Evolutionary conservation across 192 early-diverging fungal genomes (phyloP).

Genomic region (Coemansia sp.): DNA sequence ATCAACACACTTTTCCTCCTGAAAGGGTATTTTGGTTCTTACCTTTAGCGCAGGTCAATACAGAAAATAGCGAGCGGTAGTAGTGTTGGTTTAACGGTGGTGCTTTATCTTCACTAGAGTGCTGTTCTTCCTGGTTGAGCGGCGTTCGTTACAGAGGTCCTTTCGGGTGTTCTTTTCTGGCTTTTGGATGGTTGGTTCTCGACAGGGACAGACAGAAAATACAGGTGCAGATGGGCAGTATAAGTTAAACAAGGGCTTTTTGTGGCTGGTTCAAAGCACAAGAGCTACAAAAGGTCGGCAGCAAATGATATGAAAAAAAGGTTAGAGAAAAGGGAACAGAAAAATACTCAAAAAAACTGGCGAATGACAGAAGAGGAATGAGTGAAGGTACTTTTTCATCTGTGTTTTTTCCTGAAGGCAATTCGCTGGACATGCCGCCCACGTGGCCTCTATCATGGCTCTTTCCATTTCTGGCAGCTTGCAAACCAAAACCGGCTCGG

Average conservation of each 20-base stretch:
- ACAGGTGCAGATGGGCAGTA: background rate
- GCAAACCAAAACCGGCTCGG: no score
- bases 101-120: no score
- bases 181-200: background rate
- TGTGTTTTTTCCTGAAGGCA: background rate
- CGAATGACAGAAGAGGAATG: conserved; percentile 16
- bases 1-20: no score
- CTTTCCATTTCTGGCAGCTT: background rate
- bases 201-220: background rate
- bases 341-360: conserved; percentile 3
- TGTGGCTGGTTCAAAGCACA: conserved; percentile 5
- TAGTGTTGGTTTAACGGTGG: no score
- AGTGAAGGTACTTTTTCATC: background rate
- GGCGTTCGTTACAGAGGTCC: background rate
- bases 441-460: background rate
- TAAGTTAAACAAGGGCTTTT: conserved; percentile 3
- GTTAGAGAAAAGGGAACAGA: conserved; percentile 7
- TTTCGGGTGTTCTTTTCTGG: background rate
- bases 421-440: conserved; percentile 6
- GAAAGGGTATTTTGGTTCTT: background rate
- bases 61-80: no score
- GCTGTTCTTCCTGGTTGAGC: background rate
- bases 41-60: background rate
- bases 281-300: background rate
- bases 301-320: conserved; percentile 5